Evolutionary conservation across 352 stramenopile species (phyloP), one percentile per base, ranked within the genome.

Genomic region (Saprolegnia parasitica): DNA sequence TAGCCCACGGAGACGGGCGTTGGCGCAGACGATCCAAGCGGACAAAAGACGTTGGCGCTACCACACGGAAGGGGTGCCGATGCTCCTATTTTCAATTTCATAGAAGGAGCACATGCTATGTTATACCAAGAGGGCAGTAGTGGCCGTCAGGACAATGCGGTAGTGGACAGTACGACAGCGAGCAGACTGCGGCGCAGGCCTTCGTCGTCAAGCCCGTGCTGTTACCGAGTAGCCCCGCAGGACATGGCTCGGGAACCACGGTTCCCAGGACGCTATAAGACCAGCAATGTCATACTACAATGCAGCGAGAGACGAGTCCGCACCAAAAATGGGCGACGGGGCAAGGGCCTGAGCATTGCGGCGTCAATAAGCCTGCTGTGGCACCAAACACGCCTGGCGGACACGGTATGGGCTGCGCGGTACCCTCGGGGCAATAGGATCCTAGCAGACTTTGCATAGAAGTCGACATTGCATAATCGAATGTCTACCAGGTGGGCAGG

Each of bases 261-360:
- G 81, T 83, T 16, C 63, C 73, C n/a, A 62, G 72, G 24, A 72
- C 50, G 63, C 81, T 87, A 66, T 2, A 62, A 15, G 6, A 42
- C 39, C 29, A n/a, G 62, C 1, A 47, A 50, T 26, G 2, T 46
- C 11, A 64, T 64, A n/a, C n/a, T n/a, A n/a, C n/a, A n/a, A n/a
- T n/a, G n/a, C n/a, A n/a, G n/a, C n/a, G n/a, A n/a, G n/a, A n/a
- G n/a, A n/a, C n/a, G n/a, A n/a, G n/a, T 47, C 10, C 56, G 49
- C 72, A 91, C 83, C 84, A 91, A 65, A 87, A 89, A 50, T 74
- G 58, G 13, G 79, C 81, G 15, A 81, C 49, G 5, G 84, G 84
- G 21, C 84, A 90, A 13, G 68, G 71, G 3, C 74, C 84, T 13
- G 70, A 84, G 54, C 84, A 91, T 10, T n/a, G 26, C 49, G 71